Evolutionary conservation across 495 filamentous ascomycete species (phyloP), one percentile per base, ranked within the genome.

Genomic region (Geopyxis carbonaria): DNA sequence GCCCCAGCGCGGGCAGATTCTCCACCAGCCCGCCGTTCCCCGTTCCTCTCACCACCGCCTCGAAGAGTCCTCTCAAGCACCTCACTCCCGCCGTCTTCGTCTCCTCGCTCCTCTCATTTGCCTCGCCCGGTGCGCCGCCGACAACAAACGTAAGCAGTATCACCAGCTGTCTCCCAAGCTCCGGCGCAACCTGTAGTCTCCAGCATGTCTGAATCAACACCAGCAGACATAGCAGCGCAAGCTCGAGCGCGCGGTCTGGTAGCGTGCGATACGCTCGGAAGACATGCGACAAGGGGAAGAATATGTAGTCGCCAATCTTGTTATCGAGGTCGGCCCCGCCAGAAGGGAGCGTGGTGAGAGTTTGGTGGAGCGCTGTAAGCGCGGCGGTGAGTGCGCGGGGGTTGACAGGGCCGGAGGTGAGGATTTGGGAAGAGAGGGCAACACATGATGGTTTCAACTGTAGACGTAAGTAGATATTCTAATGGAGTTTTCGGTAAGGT

Each of bases 241-340:
- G 48, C 57, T 99, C 89, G 3, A 87, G 56, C 16, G 79, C 72
- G 22, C 70, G 69, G 21, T 78, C 68, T 4, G 91, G 71, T 22
- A 85, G 65, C 21, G 66, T 64, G 45, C 84, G 72, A 35, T 75
- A 76, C 35, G 73, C 67, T 40, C 80, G 75, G 46, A 99, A 77
- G 34, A 95, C 73, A 44, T 91, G 78, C 2, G 80, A 82, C 0
- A 99, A 61, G 0, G 89, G 89, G 48, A 93, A 89, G 65, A 95
- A 95, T 47, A 78, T 70, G 62, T 93, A 99, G 57, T 94, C 83
- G 5, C 85, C 89, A 19, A 94, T 13, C 20, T 41, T 41, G 1
- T 8, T 10, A n/a, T 41, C 38, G 25, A 41, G 29, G 25, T 7
- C 7, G 7, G 7, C 7, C 5, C 20, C 9, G n/a, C 33, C 38